Conservation (phyloP, 495 filamentous ascomycete species). For the Xylaria scruposa region DNA sequence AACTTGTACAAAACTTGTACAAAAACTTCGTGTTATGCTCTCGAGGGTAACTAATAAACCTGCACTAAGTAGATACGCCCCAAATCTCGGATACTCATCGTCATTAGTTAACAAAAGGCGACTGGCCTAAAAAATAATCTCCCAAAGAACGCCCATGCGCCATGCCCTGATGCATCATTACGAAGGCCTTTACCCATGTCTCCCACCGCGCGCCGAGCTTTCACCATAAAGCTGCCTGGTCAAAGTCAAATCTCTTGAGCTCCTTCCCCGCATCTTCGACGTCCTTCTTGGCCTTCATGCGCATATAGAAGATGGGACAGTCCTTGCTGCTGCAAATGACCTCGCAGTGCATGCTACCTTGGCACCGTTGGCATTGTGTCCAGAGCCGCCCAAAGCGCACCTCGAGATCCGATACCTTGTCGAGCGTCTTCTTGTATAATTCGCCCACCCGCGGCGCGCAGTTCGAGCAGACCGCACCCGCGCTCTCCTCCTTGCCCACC, state of each 20-base stretch:
- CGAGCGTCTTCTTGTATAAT: slow-evolving; percentile 89
- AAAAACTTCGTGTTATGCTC: not conserved
- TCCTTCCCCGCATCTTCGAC: slow-evolving; percentile 95
- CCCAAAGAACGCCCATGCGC: slow-evolving; percentile 14
- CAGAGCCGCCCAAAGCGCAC: slow-evolving; percentile 91
- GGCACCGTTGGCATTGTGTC: slow-evolving; percentile 98
- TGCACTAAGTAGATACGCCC: not conserved
- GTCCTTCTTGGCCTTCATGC: slow-evolving; percentile 99
- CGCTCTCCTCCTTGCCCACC: slow-evolving; percentile 74
- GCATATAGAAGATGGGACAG: slow-evolving; percentile 99
- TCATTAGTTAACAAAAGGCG: not conserved
- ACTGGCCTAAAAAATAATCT: not conserved
- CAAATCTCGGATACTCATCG: not conserved
- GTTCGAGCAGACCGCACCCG: slow-evolving; percentile 86
- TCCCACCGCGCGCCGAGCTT: not conserved
- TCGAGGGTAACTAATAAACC: not conserved
- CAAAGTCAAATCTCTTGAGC: slow-evolving; percentile 86
- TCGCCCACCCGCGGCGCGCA: slow-evolving; percentile 87
- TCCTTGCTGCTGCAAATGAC: slow-evolving; percentile 96
- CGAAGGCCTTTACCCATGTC: slow-evolving; percentile 15
- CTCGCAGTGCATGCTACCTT: slow-evolving; percentile 96
- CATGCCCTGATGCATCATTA: slow-evolving; percentile 19
- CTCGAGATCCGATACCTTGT: slow-evolving; percentile 87
- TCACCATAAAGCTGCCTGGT: slow-evolving; percentile 62
- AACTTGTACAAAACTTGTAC: slow-evolving; percentile 9